phyloP scores from a whole-genome alignment of 176 grass and related monocot genomes.

The Oryza officinalis region DNA sequence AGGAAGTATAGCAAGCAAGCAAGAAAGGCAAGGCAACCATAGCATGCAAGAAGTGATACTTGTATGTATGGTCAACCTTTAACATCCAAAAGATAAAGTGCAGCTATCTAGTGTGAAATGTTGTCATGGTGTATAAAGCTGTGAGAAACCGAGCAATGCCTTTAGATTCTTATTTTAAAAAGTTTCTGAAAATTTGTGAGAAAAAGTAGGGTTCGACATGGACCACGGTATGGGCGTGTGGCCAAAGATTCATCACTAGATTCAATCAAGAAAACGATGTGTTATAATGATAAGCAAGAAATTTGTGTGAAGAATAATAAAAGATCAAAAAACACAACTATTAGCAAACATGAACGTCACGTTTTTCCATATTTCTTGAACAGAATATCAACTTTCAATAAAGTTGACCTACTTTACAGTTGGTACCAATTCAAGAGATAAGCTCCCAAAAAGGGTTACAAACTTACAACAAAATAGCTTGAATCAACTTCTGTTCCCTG shows the following conservation, averaged over 20 bases:
- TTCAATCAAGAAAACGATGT: conserved; percentile 38
- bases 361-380: conserved; percentile 6
- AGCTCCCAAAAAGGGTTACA: background rate
- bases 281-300: background rate
- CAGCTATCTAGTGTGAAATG: conserved; percentile 32
- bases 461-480: background rate
- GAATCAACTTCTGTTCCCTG: background rate
- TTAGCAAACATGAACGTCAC: background rate
- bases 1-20: conserved; percentile 15
- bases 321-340: background rate
- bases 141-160: conserved; percentile 11
- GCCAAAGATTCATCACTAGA: conserved; percentile 29
- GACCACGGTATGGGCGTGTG: conserved; percentile 30
- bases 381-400: background rate
- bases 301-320: background rate
- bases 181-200: background rate
- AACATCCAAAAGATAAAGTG: background rate
- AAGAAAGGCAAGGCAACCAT: background rate
- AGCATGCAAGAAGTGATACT: conserved; percentile 5
- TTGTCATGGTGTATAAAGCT: conserved; percentile 21
- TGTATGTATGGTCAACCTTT: conserved; percentile 42
- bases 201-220: conserved; percentile 29
- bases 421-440: conserved; percentile 1
- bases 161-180: conserved; percentile 23
- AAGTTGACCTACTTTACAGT: background rate